Evolutionary conservation across 768 basidiomycete genomes (phyloP).

Genomic region (Suillus hirtellus): DNA sequence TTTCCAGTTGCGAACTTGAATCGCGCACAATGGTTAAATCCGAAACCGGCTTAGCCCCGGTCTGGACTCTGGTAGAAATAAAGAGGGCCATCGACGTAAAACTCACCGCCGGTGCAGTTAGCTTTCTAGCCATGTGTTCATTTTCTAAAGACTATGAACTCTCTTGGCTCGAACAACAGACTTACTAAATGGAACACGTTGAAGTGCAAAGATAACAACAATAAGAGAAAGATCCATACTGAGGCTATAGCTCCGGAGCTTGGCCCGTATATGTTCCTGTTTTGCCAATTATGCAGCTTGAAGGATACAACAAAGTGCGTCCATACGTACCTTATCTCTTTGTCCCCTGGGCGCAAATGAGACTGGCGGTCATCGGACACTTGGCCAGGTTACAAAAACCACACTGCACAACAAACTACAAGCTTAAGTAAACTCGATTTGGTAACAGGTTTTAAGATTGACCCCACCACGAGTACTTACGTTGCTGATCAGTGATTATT

Average conservation of each 20-base stretch:
- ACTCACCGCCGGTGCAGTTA: slow-evolving; percentile 24
- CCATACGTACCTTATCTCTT: slow-evolving; percentile 34
- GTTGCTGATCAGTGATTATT: neutral
- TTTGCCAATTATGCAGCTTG: neutral
- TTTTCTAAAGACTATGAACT: slow-evolving; percentile 10
- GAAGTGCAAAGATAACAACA: slow-evolving; percentile 23
- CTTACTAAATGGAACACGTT: slow-evolving; percentile 17
- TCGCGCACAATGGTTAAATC: slow-evolving; percentile 34
- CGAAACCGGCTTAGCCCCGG: slow-evolving; percentile 39
- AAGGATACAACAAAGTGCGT: slow-evolving; percentile 11
- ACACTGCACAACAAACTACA: neutral
- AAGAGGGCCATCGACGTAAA: slow-evolving; percentile 17
- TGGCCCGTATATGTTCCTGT: slow-evolving; percentile 3
- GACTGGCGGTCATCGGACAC: neutral
- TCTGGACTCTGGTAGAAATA: slow-evolving; percentile 8
- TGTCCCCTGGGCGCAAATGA: slow-evolving; percentile 26
- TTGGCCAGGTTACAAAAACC: neutral
- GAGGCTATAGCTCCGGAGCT: slow-evolving; percentile 19
- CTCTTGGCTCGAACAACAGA: slow-evolving; percentile 13
- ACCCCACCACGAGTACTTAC: neutral
- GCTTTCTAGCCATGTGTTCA: slow-evolving; percentile 16
- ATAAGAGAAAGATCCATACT: slow-evolving; percentile 20
- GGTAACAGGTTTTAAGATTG: slow-evolving; percentile 11
- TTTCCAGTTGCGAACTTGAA: slow-evolving; percentile 22
- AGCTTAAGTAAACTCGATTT: slow-evolving; percentile 6